These are phyloP conservation scores for Sodiomyces alkalinus DNA, from an alignment of 2,329 filamentous ascomycete genomes.

Conservation along the genomic window DNA sequence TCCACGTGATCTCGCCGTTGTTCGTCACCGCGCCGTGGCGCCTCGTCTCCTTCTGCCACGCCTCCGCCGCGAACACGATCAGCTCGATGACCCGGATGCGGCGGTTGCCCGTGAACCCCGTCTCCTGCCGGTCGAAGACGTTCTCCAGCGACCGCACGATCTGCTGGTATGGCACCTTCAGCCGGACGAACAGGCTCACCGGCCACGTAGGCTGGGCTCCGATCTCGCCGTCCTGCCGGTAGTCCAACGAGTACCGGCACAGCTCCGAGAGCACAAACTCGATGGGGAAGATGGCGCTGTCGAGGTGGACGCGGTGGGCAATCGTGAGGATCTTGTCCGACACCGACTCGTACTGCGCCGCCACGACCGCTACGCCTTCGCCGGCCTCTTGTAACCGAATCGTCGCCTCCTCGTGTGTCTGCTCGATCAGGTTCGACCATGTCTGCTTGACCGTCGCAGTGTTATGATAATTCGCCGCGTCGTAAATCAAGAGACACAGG, in stretches of 20 bases:
- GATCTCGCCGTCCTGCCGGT: constrained; percentile 41
- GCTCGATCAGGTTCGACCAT: constrained; percentile 69
- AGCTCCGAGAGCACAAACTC: constrained; percentile 44
- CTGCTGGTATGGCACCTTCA: constrained; percentile 41
- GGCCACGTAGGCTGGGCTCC: constrained; percentile 43
- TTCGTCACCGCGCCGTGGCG: constrained; percentile 24
- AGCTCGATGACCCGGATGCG: constrained; percentile 38
- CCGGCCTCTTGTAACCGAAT: constrained; percentile 27
- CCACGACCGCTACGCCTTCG: constrained; percentile 21
- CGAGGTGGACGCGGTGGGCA: constrained; percentile 47
- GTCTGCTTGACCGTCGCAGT: constrained; percentile 68
- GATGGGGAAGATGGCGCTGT: constrained; percentile 53
- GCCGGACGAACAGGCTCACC: constrained; percentile 36
- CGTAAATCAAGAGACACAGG: constrained; percentile 82
- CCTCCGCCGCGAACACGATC: constrained; percentile 31
- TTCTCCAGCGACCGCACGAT: constrained; percentile 40
- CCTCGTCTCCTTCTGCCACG: constrained; percentile 34
- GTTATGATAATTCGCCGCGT: constrained; percentile 81
- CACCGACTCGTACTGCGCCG: constrained; percentile 55
- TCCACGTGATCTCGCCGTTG: constrained; percentile 22
- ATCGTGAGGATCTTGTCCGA: constrained; percentile 48
- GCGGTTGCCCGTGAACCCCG: constrained; percentile 37
- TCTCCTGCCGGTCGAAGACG: constrained; percentile 42
- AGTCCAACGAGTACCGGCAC: constrained; percentile 44
- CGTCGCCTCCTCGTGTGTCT: constrained; percentile 45